Conservation (phyloP, 345 rosid genomes). For the Syzygium jambos region DNA sequence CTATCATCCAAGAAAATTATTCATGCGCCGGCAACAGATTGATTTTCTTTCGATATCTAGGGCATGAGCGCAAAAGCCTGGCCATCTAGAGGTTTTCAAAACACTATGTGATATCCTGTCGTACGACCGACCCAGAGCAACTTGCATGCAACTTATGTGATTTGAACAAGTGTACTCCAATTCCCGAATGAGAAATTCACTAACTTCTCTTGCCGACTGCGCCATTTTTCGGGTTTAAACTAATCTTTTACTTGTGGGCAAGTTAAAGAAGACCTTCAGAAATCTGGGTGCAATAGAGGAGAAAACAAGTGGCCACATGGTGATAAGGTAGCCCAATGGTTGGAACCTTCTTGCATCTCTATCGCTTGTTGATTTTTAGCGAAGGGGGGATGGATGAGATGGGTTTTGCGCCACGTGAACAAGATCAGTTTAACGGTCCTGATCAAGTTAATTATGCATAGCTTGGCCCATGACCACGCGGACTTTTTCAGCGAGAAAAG, state of each 20-base stretch:
- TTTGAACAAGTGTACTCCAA: neutral
- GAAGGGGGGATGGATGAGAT: neutral
- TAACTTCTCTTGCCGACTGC: neutral
- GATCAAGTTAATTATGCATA: neutral
- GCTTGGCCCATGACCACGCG: neutral
- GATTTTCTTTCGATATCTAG: neutral
- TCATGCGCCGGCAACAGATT: neutral
- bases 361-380: neutral
- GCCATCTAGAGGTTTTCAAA: neutral
- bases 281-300: neutral
- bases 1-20: neutral
- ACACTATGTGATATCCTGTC: too few relatives aligned
- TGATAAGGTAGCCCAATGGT: neutral
- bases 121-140: neutral
- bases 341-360: neutral
- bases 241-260: neutral
- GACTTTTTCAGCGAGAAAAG: neutral
- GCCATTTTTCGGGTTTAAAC: neutral
- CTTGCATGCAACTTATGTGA: neutral
- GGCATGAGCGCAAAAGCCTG: neutral
- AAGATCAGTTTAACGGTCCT: neutral
- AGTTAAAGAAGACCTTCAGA: neutral
- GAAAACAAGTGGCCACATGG: neutral
- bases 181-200: neutral
- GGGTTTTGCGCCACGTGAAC: neutral